phyloP scores from a whole-genome alignment of 805 yeast species.

The Saturnispora besseyi region DNA sequence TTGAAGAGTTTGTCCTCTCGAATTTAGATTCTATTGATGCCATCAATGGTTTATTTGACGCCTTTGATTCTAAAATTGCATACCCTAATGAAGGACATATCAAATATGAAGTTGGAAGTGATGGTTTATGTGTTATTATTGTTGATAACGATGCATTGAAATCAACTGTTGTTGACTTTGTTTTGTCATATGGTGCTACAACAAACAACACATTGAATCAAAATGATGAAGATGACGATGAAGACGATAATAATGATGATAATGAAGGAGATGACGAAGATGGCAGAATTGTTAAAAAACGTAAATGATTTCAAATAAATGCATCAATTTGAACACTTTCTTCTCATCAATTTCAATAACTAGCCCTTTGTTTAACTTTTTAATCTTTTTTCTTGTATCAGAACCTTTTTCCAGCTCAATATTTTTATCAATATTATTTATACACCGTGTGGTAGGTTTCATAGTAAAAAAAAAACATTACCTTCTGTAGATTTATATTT shows the following conservation, averaged over 20 bases:
- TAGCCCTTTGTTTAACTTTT: not conserved
- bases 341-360: not conserved
- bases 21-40: conserved; percentile 35
- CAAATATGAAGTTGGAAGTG: conserved; percentile 54
- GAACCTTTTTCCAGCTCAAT: not conserved
- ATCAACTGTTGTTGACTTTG: conserved; percentile 32
- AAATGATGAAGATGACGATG: not conserved
- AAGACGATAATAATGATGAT: conserved; percentile 3
- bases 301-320: conserved; percentile 1
- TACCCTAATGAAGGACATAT: conserved; percentile 46
- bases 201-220: not conserved
- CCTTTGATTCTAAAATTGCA: conserved; percentile 42
- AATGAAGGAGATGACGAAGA: conserved; percentile 12
- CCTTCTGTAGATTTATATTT: not conserved
- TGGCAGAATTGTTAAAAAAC: conserved; percentile 1
- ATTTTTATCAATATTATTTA: not conserved
- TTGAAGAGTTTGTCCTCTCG: conserved; percentile 6
- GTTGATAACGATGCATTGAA: conserved; percentile 35
- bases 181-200: conserved; percentile 23
- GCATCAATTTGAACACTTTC: not conserved
- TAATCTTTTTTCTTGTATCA: not conserved
- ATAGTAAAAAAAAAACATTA: not conserved
- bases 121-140: conserved; percentile 49
- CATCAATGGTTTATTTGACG: conserved; percentile 44
- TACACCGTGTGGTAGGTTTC: not conserved